phyloP scores from a whole-genome alignment of 2,329 filamentous ascomycete genomes.

The Ceratocystiopsis brevicomis region DNA sequence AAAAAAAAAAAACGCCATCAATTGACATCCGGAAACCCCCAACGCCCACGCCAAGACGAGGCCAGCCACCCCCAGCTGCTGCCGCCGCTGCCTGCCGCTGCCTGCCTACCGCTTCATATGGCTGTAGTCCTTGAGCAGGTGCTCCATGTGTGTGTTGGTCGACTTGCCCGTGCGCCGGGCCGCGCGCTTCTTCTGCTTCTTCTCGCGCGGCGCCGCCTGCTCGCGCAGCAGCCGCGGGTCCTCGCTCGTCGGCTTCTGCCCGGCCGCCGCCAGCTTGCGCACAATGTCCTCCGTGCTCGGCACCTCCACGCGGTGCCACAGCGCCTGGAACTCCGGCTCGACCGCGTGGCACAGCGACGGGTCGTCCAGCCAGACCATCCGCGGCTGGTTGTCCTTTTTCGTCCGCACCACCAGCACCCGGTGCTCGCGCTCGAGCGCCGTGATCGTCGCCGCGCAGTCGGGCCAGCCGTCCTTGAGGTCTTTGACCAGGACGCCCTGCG shows the following conservation, averaged over 20 bases:
- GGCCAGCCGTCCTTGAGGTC: slow-evolving; percentile 95
- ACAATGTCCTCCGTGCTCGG: slow-evolving; percentile 61
- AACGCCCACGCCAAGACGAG: too few species aligned
- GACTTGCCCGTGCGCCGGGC: slow-evolving; percentile 55
- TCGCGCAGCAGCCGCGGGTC: slow-evolving; percentile 42
- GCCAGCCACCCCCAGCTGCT: too few species aligned
- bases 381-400: slow-evolving; percentile 77
- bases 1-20: too few species aligned
- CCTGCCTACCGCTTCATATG: slow-evolving; percentile 22
- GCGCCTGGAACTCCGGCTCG: slow-evolving; percentile 62
- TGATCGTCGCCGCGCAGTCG: slow-evolving; percentile 60
- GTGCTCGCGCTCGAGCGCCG: slow-evolving; percentile 57
- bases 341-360: slow-evolving; percentile 55
- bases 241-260: slow-evolving; percentile 69
- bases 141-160: slow-evolving; percentile 74
- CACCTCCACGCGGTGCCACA: slow-evolving; percentile 67
- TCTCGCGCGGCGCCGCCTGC: slow-evolving; percentile 37
- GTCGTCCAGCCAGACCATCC: slow-evolving; percentile 79
- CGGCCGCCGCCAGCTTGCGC: slow-evolving; percentile 54
- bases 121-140: slow-evolving; percentile 57
- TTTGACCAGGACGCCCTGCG: slow-evolving; percentile 64
- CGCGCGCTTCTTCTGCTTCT: slow-evolving; percentile 54
- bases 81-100: too few species aligned
- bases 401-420: slow-evolving; percentile 72
- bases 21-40: too few species aligned